phyloP scores from a whole-genome alignment of 768 basidiomycete genomes.

The Kondoa malvinella region DNA sequence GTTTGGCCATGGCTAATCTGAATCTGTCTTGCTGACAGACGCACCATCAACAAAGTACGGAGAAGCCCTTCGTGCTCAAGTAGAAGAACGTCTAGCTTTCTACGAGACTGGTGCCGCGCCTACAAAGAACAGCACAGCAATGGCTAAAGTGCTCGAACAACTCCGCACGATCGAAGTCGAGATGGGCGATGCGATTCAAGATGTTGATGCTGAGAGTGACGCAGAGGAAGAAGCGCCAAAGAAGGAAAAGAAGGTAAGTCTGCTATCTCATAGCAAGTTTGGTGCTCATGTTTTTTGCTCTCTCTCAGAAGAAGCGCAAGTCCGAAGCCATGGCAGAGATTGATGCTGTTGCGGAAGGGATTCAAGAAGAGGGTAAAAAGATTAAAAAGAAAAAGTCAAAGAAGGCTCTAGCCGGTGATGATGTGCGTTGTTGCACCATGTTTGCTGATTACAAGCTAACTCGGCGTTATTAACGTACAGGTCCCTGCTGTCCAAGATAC shows the following conservation, averaged over 20 bases:
- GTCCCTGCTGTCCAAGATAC: not conserved
- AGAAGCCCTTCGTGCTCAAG: constrained; percentile 79
- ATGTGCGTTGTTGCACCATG: not conserved
- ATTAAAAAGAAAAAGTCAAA: constrained; percentile 19
- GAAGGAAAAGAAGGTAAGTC: constrained; percentile 34
- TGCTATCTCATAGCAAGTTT: too few relatives aligned
- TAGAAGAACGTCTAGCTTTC: constrained; percentile 85
- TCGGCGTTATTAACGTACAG: not conserved
- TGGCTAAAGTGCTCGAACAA: constrained; percentile 49
- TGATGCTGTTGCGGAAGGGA: constrained; percentile 26
- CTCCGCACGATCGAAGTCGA: constrained; percentile 26
- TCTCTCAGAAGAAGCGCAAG: constrained; percentile 54
- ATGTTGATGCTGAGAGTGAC: constrained; percentile 45
- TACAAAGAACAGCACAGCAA: constrained; percentile 72
- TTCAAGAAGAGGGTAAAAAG: constrained; percentile 15
- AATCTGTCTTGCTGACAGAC: constrained; percentile 22
- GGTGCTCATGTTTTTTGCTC: too few relatives aligned
- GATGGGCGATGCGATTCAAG: constrained; percentile 40
- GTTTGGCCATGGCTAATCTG: not conserved
- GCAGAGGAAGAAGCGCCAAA: constrained; percentile 33
- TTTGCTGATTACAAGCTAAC: not conserved
- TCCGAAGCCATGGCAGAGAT: constrained; percentile 35
- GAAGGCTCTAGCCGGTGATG: constrained; percentile 3
- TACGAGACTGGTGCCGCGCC: constrained; percentile 84
- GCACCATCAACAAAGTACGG: constrained; percentile 78